Evolutionary conservation across 2,329 filamentous ascomycete genomes (phyloP).

Genomic region (Xylaria sp.): DNA sequence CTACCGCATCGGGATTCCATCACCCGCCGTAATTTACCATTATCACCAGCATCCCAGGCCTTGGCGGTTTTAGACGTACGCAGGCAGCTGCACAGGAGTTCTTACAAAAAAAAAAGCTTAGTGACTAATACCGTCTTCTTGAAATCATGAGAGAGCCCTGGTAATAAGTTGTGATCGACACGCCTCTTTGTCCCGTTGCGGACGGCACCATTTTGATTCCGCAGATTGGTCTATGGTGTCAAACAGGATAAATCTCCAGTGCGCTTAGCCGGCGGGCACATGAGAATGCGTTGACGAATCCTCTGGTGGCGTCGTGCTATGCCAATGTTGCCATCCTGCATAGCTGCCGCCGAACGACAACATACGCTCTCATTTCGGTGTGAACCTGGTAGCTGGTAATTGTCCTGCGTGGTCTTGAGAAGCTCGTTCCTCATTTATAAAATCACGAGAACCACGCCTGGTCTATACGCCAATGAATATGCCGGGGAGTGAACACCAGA

Average conservation of each 20-base stretch:
- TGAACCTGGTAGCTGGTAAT: constrained; percentile 17
- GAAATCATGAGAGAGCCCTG: constrained; percentile 6
- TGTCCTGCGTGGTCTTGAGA: constrained; percentile 10
- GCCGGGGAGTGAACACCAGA: constrained; percentile 14
- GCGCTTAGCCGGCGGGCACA: constrained; percentile 18
- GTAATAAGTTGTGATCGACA: constrained; percentile 24
- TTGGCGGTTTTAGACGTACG: constrained; percentile 5
- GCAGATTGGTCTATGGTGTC: constrained; percentile 19
- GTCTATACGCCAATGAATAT: constrained; percentile 20
- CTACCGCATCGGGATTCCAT: constrained; percentile 36
- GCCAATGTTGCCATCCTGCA: constrained; percentile 19
- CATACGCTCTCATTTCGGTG: constrained; percentile 13
- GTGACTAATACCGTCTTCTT: constrained; percentile 2
- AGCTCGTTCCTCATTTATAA: constrained; percentile 21
- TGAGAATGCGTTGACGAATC: constrained; percentile 17
- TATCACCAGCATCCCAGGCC: constrained; percentile 17
- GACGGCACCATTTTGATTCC: constrained; percentile 15
- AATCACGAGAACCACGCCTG: constrained; percentile 19
- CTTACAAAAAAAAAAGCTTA: background rate
- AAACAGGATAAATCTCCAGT: constrained; percentile 15
- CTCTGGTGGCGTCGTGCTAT: constrained; percentile 28
- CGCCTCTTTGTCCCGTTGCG: constrained; percentile 5
- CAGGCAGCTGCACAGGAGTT: no score
- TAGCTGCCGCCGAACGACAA: constrained; percentile 21
- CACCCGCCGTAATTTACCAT: constrained; percentile 28